Percentiles rank a stretch among this genome's conserved stretches.
Conservation (phyloP, 176 grass and related monocot genomes). For the Aegilops bicornis region DNA sequence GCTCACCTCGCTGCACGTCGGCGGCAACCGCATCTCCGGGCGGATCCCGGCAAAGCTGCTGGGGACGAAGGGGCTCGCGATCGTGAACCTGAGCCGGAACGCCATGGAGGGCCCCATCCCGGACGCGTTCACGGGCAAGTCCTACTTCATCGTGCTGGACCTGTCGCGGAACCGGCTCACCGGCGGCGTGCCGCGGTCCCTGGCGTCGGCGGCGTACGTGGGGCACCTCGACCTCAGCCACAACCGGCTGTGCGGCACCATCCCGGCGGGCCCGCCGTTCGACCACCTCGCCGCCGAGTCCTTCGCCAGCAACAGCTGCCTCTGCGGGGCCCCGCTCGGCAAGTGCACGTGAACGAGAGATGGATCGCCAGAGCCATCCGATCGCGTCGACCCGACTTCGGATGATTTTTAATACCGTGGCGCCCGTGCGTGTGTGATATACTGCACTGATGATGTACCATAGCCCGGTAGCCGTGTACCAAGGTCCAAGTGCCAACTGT, state of each 20-base stretch:
- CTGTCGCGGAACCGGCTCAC: conserved; percentile 72
- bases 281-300: conserved; percentile 75
- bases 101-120: conserved; percentile 68
- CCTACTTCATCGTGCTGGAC: conserved; percentile 87
- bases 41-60: conserved; percentile 54
- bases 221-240: conserved; percentile 93
- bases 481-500: background rate
- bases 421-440: background rate
- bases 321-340: conserved; percentile 80
- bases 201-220: conserved; percentile 62
- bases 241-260: conserved; percentile 77
- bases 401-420: background rate
- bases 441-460: background rate
- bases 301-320: conserved; percentile 64
- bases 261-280: conserved; percentile 64
- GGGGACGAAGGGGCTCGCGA: conserved; percentile 60
- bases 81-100: conserved; percentile 90
- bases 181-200: conserved; percentile 63
- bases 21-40: conserved; percentile 58
- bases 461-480: conserved; percentile 3
- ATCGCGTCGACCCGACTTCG: background rate
- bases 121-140: conserved; percentile 61
- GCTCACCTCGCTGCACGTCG: conserved; percentile 73
- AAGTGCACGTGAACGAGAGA: conserved; percentile 66
- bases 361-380: background rate